These are phyloP conservation scores for Leishmania major DNA, from an alignment of 208 protist species.

Conservation along the genomic window DNA sequence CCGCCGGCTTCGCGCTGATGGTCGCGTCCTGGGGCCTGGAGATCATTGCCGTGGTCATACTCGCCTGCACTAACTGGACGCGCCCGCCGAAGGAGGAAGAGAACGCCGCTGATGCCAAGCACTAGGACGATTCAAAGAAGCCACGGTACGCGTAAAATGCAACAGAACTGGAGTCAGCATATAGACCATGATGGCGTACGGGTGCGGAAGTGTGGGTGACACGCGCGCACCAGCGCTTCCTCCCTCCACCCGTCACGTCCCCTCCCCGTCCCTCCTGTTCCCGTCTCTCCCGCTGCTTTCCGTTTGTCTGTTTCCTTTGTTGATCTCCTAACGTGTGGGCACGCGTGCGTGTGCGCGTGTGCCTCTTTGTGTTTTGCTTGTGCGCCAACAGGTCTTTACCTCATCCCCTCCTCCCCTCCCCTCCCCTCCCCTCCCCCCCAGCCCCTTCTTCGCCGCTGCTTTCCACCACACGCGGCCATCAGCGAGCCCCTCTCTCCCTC, in stretches of 20 bases:
- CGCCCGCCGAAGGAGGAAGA: conserved; percentile 28
- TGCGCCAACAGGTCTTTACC: neutral
- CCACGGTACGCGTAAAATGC: neutral
- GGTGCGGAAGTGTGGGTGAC: neutral
- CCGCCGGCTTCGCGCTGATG: conserved; percentile 51
- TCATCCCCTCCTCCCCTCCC: neutral
- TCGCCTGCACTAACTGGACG: conserved; percentile 27
- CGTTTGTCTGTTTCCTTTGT: neutral
- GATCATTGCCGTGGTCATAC: conserved; percentile 29
- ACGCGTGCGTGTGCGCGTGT: neutral
- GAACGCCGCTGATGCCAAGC: conserved; percentile 12
- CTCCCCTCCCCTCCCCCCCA: neutral
- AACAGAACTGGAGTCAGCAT: neutral
- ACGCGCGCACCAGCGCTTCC: neutral
- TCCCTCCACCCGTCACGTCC: neutral
- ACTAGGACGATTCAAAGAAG: conserved; percentile 17
- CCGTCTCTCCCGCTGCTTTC: neutral
- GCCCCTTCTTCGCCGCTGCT: neutral
- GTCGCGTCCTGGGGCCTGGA: conserved; percentile 43
- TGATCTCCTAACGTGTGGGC: neutral
- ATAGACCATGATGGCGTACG: neutral
- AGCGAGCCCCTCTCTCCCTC: neutral
- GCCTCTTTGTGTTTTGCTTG: too few relatives aligned
- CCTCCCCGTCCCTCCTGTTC: neutral
- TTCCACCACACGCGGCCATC: neutral